Conservation (phyloP, 1,284 basidiomycete species). For the Apiotrichum sp. region DNA sequence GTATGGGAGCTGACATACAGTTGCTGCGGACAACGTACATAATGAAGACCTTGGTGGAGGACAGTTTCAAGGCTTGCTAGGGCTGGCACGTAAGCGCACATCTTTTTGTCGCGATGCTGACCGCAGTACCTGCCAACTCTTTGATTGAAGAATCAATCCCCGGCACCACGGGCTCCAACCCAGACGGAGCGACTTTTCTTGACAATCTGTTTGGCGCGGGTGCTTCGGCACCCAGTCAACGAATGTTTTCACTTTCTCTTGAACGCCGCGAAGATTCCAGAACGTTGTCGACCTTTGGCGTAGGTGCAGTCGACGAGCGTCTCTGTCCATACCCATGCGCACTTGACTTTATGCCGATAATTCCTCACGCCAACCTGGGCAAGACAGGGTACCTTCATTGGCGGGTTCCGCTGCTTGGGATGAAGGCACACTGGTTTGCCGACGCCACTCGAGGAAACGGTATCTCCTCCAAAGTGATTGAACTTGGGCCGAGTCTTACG, state of each 20-base stretch:
- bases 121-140: constrained; percentile 41
- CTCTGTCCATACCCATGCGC: constrained; percentile 39
- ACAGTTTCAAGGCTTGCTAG: constrained; percentile 40
- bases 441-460: constrained; percentile 25
- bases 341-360: constrained; percentile 35
- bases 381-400: constrained; percentile 39
- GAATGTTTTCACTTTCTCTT: constrained; percentile 40
- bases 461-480: constrained; percentile 17
- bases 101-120: not conserved
- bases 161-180: constrained; percentile 39
- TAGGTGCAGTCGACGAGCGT: constrained; percentile 28
- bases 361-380: constrained; percentile 38
- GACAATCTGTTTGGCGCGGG: constrained; percentile 47
- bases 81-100: constrained; percentile 34
- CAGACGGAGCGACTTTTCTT: constrained; percentile 46
- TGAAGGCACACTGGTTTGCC: constrained; percentile 26
- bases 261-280: constrained; percentile 42
- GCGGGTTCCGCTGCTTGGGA: constrained; percentile 29
- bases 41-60: constrained; percentile 40
- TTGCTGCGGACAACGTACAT: constrained; percentile 31
- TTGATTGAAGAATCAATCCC: constrained; percentile 36
- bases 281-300: constrained; percentile 36
- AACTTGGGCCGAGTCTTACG: constrained; percentile 27
- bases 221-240: constrained; percentile 34
- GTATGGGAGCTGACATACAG: constrained; percentile 6